Base-by-base conservation (phyloP, 768 basidiomycete genomes). In the Agaricus sinodeliciosus region DNA sequence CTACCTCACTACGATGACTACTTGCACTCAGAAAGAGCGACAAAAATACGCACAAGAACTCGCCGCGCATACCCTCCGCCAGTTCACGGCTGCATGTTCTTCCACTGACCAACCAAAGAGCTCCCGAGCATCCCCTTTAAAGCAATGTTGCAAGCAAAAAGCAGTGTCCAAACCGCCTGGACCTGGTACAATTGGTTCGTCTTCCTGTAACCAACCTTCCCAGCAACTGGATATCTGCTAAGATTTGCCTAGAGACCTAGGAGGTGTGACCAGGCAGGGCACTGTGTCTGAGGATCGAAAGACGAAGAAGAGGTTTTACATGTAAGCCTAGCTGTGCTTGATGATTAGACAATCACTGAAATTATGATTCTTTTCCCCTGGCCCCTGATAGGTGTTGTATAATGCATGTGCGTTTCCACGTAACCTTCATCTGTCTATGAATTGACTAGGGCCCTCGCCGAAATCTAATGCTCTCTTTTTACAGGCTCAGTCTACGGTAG, bases 51-150 rank as follows among this genome's bases (percentile, higher is more conserved):
- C 77, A 16, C 69, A 73, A 56, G 69, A 76, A 45, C 69, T 81
- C 43, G 73, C 74, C 43, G 69, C 67, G 5, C 76, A 79, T 59
- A 80, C 78, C 25, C 63, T 74, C 22, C 70, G 69, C 57, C 78
- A 78, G 56, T 72, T 75, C 55, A 59, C 68, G 28, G 63, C 65
- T 3, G 77, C 77, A 27, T 64, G 41, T 26, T 49, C 45, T 1
- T 42, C 45, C 39, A 26, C 12, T 22, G 39, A 43, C 7, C 36
- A 26, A 36, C 3, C 19, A 3, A 27, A 44, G 7, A 16, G 13
- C n/a, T 11, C 31, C 25, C n/a, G 3, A 15, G 16, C 11, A 2
- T 13, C 40, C 12, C 18, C 45, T 4, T 8, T 39, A n/a, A 9
- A 15, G 6, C 6, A 35, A 11, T 19, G 42, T 3, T 26, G 27